Conservation (phyloP, 2,329 filamentous ascomycete genomes). For the Cladosporium sp. region DNA sequence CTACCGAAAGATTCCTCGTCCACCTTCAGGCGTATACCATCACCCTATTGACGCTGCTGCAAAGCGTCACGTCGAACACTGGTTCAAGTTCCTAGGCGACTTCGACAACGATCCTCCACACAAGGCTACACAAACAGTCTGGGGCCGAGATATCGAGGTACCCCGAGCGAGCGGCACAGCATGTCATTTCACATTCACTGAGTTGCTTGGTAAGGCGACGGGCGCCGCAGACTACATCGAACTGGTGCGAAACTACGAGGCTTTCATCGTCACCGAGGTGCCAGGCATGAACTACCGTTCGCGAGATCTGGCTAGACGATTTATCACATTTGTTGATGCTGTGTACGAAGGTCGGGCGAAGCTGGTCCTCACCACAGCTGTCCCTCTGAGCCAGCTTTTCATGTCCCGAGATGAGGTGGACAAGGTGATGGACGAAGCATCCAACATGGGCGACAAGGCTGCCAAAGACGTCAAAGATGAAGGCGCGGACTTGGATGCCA, state of each 20-base stretch:
- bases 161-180: constrained; percentile 82
- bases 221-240: constrained; percentile 95
- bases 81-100: constrained; percentile 93
- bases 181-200: constrained; percentile 87
- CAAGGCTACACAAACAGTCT: constrained; percentile 74
- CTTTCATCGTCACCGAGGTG: constrained; percentile 87
- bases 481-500: constrained; percentile 52
- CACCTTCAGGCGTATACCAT: constrained; percentile 91
- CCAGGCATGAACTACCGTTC: constrained; percentile 86
- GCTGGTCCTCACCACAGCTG: constrained; percentile 84
- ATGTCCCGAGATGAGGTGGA: constrained; percentile 38
- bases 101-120: constrained; percentile 71
- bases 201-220: constrained; percentile 82
- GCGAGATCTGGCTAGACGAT: constrained; percentile 82
- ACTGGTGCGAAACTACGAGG: constrained; percentile 81
- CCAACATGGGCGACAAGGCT: constrained; percentile 22
- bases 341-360: constrained; percentile 93
- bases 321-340: constrained; percentile 97
- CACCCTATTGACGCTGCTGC: constrained; percentile 77
- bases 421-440: constrained; percentile 40
- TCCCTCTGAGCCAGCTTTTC: constrained; percentile 81
- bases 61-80: constrained; percentile 78
- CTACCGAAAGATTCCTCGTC: constrained; percentile 93
- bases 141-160: constrained; percentile 86
- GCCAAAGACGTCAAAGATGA: constrained; percentile 26